Base-by-base conservation (phyloP, 495 filamentous ascomycete species). In the Halenospora varia region DNA sequence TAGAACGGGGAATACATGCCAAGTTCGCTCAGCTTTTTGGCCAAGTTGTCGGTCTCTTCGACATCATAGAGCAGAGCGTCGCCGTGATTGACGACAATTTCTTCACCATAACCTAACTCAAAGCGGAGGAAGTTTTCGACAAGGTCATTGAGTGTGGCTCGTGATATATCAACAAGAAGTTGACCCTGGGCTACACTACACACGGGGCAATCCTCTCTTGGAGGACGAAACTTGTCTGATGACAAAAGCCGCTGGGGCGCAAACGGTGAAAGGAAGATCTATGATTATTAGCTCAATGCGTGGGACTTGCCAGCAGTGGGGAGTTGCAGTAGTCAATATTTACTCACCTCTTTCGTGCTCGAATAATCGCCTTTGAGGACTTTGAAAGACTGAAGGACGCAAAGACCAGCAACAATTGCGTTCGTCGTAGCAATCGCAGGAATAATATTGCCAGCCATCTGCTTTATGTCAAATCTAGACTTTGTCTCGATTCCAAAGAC, bases 381-480 rank as follows among this genome's bases (percentile, higher is more conserved):
- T 70, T 96, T 97, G 75, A 96, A 92, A 1, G 91, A 85, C 70
- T 99, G 88, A 6, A 99, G 74, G 2, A 97, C 94, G 68, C 92
- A 97, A 22, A 99, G 78, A 13, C 89, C 87, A 11, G 94, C 94
- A 3, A 92, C 94, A 71, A 97, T 95, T 11, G 95, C 94, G 68
- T 99, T 99, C 0, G 94, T 97, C 0, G 94, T 99, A 1, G 94
- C 94, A 69, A 99, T 99, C 2, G 94, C 95, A 0, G 94, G 94
- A 55, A 99, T 97, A 65, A 99, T 99, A 64, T 97, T 97, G 51
- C 94, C 94, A 22, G 94, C 94, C 92, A 97, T 99, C 73, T 97
- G 90, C 69, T 99, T 99, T 62, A 93, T 92, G 67, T 97, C 91
- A 59, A 97, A 99, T 53, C 96, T 92, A 4, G 92, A 96, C 65